Base-by-base conservation (phyloP, 2,329 filamentous ascomycete genomes). In the Fusarium sp. region DNA sequence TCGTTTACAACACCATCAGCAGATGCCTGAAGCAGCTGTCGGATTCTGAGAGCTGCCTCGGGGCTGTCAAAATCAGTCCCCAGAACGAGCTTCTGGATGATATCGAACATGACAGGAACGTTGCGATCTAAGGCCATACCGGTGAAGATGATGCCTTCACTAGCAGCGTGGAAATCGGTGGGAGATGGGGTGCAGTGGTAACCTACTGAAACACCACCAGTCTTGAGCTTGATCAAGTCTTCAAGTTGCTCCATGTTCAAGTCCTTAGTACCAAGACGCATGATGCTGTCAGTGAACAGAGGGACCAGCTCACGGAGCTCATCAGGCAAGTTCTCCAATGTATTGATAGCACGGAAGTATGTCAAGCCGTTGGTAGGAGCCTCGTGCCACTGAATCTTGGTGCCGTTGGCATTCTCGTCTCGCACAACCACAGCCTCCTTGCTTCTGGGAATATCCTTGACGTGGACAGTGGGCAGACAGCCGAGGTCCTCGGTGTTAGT, bases 171-270 rank as follows among this genome's bases (percentile, higher is more conserved):
- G 62, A 94, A 90, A 74, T 96, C 90, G 3, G 88, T 88, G 1
- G 96, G 94, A 6, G 91, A 94, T 0, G 95, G 90, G 1, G 92
- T 91, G n/a, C 92, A 90, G 83, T 97, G 93, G 76, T 98, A 95
- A 4, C 93, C 91, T 22, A 97, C 91, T 6, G 92, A 93, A 42
- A 99, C 89, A 15, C 96, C 96, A 26, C 96, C 96, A 4, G 96
- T 98, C 85, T 97, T 97, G 36, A 98, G 88, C 82, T 98, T 98
- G 82, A 99, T 98, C 62, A 95, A 84, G 79, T 98, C 96, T 82
- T 99, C 96, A 58, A 98, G 89, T 81, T 98, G 92, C 81, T 98
- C 96, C 93, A 98, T 98, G 0, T 91, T 91, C 87, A 93, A 93
- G 68, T 91, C 89, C 77, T 93, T 93, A 6, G 96, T 99, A 20